Evolutionary conservation across 73 alveolate species (phyloP).

Genomic region (Symbiodinium pilosum): DNA sequence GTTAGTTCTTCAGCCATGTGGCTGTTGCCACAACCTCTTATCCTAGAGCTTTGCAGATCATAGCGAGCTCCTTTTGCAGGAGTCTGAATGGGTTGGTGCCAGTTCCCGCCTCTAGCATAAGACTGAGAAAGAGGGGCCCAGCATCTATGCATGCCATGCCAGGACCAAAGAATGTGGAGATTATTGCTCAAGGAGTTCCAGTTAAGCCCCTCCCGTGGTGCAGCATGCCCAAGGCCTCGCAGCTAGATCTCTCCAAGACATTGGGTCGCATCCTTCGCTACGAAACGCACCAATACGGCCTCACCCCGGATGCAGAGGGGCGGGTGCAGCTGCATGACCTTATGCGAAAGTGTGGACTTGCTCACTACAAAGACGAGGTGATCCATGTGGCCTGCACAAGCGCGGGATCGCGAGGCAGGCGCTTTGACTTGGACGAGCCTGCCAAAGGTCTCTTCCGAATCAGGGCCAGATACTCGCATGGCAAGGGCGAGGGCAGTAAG

Average conservation of each 20-base stretch:
- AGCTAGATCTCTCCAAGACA: not conserved
- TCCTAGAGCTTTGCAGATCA: too few species aligned
- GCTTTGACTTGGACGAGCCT: conserved; percentile 7
- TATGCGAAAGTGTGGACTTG: not conserved
- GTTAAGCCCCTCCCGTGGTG: too few species aligned
- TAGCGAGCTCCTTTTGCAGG: too few species aligned
- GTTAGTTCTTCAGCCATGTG: too few species aligned
- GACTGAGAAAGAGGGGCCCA: too few species aligned
- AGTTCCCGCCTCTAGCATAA: too few species aligned
- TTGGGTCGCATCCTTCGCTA: not conserved
- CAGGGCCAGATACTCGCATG: not conserved
- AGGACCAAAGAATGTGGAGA: too few species aligned
- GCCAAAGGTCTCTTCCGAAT: not conserved
- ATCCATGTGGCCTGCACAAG: not conserved
- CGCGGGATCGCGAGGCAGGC: not conserved
- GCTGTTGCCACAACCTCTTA: too few species aligned
- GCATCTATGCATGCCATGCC: too few species aligned
- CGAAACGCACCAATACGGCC: not conserved
- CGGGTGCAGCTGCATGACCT: not conserved
- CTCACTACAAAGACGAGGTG: not conserved
- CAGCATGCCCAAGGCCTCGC: not conserved
- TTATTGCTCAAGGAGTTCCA: too few species aligned
- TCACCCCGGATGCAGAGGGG: not conserved
- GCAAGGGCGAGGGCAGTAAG: not conserved
- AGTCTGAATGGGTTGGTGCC: too few species aligned